Evolutionary conservation across 352 stramenopile genomes (phyloP), one percentile per base, ranked within the genome.

Genomic region (Phytophthora pinifolia): DNA sequence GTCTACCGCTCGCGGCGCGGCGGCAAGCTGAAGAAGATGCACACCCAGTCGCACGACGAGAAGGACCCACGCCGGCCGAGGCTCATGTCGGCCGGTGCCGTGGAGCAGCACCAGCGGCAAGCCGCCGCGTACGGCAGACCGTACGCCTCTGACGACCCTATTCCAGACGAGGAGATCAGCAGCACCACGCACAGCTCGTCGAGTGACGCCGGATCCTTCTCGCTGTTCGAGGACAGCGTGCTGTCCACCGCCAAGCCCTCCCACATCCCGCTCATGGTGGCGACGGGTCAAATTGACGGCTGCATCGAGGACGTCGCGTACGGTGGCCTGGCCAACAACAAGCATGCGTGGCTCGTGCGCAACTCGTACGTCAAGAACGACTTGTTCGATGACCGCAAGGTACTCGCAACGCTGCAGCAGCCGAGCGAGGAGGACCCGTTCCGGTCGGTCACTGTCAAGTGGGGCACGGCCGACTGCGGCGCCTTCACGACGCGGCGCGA

Each of bases 1-100:
- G 61, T 86, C 9, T 88, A 76, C 44, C 72, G 74, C 34, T 65
- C 77, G 31, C 71, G 78, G 32, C 60, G 65, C 3, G 33, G 64
- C 3, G 33, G 62, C n/a, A 72, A 61, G n/a, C 7, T 37, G 10
- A 47, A 65, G 38, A 64, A 59, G 35, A 38, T 58, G 15, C 44
- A 67, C 37, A 62, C 32, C 2, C 58, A 62, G 37, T 54, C 41
- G 6, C 36, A 46, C 30, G 54, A 72, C 37, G 58, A 72, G 27
- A 67, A 63, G 37, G 53, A 64, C 10, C 56, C 57, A 25, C 69
- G 72, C 54, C 67, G 71, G 0, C 71, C 71, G n/a, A 54, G 65
- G 30, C 43, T 80, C 43, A 64, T 80, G 38, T 75, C 71, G 18
- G 49, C 51, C 8, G 62, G 53, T 14, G 58, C 65, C 9, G 37